Evolutionary conservation across 176 grass and related monocot species (phyloP).

Genomic region (Hsuehochloa calcarea): DNA sequence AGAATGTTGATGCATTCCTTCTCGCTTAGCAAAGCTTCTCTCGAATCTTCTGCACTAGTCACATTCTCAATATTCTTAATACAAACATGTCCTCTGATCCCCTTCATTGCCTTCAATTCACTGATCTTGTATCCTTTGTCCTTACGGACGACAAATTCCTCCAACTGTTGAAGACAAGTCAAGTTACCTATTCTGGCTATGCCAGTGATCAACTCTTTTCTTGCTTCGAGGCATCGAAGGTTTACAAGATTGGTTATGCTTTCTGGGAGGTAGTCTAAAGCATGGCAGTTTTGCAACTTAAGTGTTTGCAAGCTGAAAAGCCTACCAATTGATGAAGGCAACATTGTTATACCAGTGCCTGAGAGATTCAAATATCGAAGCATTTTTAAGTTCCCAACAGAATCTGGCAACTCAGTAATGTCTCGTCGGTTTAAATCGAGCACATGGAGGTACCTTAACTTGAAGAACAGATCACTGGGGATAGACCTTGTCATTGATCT

Average conservation of each 20-base stretch:
- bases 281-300: slow-evolving; percentile 49
- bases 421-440: slow-evolving; percentile 54
- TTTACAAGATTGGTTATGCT: slow-evolving; percentile 61
- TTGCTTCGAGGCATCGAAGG: slow-evolving; percentile 59
- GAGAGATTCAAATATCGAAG: slow-evolving; percentile 70
- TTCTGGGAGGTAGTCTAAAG: slow-evolving; percentile 42
- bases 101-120: slow-evolving; percentile 54
- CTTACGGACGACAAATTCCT: slow-evolving; percentile 57
- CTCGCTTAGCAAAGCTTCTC: slow-evolving; percentile 43
- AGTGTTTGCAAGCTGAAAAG: slow-evolving; percentile 64
- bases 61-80: slow-evolving; percentile 64
- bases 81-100: slow-evolving; percentile 45
- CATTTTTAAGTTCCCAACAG: slow-evolving; percentile 68
- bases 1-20: slow-evolving; percentile 50
- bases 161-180: slow-evolving; percentile 61
- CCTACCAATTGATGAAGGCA: slow-evolving; percentile 57
- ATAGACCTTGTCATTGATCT: slow-evolving; percentile 46
- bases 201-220: slow-evolving; percentile 36
- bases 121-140: slow-evolving; percentile 56
- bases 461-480: slow-evolving; percentile 49
- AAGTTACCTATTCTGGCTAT: slow-evolving; percentile 55
- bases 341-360: slow-evolving; percentile 38
- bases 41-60: slow-evolving; percentile 41
- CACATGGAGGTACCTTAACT: slow-evolving; percentile 55
- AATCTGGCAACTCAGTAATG: slow-evolving; percentile 59